Evolutionary conservation across 345 rosid genomes (phyloP), one percentile per base, ranked within the genome.

Genomic region (Angophora floribunda): DNA sequence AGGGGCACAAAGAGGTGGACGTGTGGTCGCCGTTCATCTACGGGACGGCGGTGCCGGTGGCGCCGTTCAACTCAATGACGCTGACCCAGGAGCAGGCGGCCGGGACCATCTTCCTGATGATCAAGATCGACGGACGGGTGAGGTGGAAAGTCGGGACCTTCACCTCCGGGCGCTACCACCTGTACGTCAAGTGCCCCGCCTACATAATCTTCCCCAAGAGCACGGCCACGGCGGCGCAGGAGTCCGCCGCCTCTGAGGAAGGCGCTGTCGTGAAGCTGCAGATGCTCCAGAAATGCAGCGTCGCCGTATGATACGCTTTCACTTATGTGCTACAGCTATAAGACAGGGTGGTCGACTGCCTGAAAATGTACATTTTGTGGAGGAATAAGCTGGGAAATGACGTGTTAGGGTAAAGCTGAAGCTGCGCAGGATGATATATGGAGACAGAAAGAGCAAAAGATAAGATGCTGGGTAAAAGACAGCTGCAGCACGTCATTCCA

Each of bases 1-100:
- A 75, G 89, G 90, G 91, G 24, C 91, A 89, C 52, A 86, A 91
- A 82, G 93, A 93, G 80, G 87, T 52, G 53, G 89, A 86, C 89
- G 90, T 93, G 51, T 93, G 95, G 95, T 93, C 95, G 49, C 93
- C 95, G 28, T 88, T 91, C 85, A 49, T 93, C 87, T 90, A 75
- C 67, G 95, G 94, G 50, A 82, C 75, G 51, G 61, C 41, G 13
- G 92, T 92, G 17, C 92, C 94, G 7, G 85, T 93, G 14, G 88
- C 95, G 36, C 94, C 93, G 12, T 89, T 86, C 90, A 93, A 91
- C 89, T 92, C 87, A 45, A 49, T 87, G 51, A 70, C 87, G 30
- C 86, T 93, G 53, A 28, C 28, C 45, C 89, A 89, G 11, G 92
- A 91, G 7, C 89, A 90, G 50, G 52, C 86, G 28, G 49, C 80